A percentile compares a stretch with the other conserved stretches of the same genome.
Conservation (phyloP, 306 rosid species). For the Vigna nakashimae region DNA sequence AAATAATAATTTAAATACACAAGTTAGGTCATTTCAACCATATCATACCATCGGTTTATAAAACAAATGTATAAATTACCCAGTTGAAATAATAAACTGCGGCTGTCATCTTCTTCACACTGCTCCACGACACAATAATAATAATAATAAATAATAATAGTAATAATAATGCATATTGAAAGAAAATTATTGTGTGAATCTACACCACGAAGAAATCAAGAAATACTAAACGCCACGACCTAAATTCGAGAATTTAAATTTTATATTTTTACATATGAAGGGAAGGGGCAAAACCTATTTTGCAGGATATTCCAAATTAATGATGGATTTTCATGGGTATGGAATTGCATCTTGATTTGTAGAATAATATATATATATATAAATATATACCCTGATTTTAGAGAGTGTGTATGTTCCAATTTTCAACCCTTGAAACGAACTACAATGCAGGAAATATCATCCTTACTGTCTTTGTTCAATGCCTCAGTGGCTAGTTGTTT, state of each 20-base stretch:
- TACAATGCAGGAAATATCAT: conserved; percentile 84
- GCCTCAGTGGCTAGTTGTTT: conserved; percentile 75
- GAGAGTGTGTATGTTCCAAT: conserved; percentile 15
- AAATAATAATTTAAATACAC: not conserved
- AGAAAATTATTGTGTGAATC: conserved; percentile 60
- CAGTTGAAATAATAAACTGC: conserved; percentile 36
- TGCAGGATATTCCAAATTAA: conserved; percentile 49
- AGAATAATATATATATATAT: conserved; percentile 5
- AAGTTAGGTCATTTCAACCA: conserved; percentile 40
- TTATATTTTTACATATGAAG: conserved; percentile 47
- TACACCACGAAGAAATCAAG: conserved; percentile 59
- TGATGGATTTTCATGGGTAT: conserved; percentile 33
- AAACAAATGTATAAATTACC: conserved; percentile 44
- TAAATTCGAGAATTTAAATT: conserved; percentile 52
- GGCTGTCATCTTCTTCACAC: conserved; percentile 48
- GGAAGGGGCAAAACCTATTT: conserved; percentile 38
- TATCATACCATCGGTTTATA: not conserved
- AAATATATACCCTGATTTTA: conserved; percentile 41
- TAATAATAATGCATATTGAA: conserved; percentile 42
- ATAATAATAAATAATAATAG: not conserved
- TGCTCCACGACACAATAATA: conserved; percentile 46
- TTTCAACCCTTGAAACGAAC: conserved; percentile 81
- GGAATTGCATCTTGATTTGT: conserved; percentile 27
- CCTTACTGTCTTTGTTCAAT: conserved; percentile 79
- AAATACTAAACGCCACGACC: conserved; percentile 55